Percentiles rank a stretch among this genome's conserved stretches.
Evolutionary conservation across 2,329 filamentous ascomycete genomes (phyloP).

Genomic region (Aspergillus udagawae): DNA sequence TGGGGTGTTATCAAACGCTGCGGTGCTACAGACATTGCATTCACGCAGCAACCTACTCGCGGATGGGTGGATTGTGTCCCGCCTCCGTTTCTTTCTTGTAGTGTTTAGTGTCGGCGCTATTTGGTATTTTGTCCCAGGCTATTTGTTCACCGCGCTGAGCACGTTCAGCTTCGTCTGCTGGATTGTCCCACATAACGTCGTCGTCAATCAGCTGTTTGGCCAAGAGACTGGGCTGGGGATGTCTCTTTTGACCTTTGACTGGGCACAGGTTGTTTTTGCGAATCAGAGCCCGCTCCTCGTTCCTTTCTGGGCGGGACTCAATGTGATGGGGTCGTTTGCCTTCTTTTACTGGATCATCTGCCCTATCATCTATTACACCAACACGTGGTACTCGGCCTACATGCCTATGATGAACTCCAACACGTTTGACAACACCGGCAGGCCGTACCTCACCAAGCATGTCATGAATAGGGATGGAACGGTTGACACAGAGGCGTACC

Average conservation of each 20-base stretch:
- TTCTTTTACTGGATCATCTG: slow-evolving; percentile 44
- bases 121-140: slow-evolving; percentile 53
- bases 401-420: slow-evolving; percentile 59
- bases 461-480: slow-evolving; percentile 54
- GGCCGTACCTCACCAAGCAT: slow-evolving; percentile 56
- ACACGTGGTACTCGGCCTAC: slow-evolving; percentile 55
- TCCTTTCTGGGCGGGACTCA: slow-evolving; percentile 49
- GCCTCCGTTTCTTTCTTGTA: slow-evolving; percentile 35
- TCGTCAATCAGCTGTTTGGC: slow-evolving; percentile 71
- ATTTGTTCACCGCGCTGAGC: slow-evolving; percentile 64
- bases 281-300: slow-evolving; percentile 65
- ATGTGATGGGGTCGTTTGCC: slow-evolving; percentile 43
- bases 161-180: slow-evolving; percentile 69
- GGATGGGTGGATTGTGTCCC: slow-evolving; percentile 41
- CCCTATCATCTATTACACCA: slow-evolving; percentile 48
- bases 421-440: slow-evolving; percentile 62
- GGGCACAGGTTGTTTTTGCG: slow-evolving; percentile 67
- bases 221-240: slow-evolving; percentile 64
- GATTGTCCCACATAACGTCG: slow-evolving; percentile 63
- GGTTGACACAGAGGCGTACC: slow-evolving; percentile 59
- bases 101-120: slow-evolving; percentile 28
- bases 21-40: slow-evolving; percentile 42
- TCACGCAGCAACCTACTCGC: slow-evolving; percentile 29
- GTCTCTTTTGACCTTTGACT: slow-evolving; percentile 70
- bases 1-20: slow-evolving; percentile 49